Evolutionary conservation across 2,329 filamentous ascomycete genomes (phyloP).

Genomic region (Hirsutella thompsonii): DNA sequence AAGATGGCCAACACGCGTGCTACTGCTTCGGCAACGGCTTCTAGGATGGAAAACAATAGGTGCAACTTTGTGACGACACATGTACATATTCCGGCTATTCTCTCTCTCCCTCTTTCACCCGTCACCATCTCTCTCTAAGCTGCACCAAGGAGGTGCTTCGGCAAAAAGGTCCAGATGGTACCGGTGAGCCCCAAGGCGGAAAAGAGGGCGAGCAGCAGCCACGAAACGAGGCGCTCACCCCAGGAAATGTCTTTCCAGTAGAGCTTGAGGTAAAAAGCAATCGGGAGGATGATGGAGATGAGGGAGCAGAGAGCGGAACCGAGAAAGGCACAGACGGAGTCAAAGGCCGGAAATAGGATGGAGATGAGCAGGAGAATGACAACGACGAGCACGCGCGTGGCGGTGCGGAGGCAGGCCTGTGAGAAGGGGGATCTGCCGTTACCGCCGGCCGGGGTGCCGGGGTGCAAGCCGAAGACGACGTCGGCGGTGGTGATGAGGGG

Average conservation of each 20-base stretch:
- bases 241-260: constrained; percentile 60
- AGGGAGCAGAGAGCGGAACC: constrained; percentile 85
- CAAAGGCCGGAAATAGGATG: constrained; percentile 59
- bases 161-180: constrained; percentile 80
- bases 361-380: constrained; percentile 66
- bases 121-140: neutral
- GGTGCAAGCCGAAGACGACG: constrained; percentile 62
- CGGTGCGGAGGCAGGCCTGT: constrained; percentile 32
- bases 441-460: constrained; percentile 23
- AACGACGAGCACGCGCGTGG: constrained; percentile 55
- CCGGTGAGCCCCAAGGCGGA: constrained; percentile 59
- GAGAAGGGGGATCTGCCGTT: constrained; percentile 26
- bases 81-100: too few relatives aligned
- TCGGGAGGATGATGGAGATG: constrained; percentile 81
- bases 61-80: too few relatives aligned
- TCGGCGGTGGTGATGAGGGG: constrained; percentile 81
- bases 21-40: too few relatives aligned
- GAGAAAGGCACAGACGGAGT: constrained; percentile 83
- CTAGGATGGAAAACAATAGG: too few relatives aligned
- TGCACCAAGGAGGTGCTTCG: constrained; percentile 57
- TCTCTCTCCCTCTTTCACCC: too few relatives aligned
- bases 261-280: constrained; percentile 82
- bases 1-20: too few relatives aligned
- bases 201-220: constrained; percentile 56
- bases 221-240: constrained; percentile 53